Evolutionary conservation across 805 yeast species (phyloP), one percentile per base, ranked within the genome.

Genomic region (Lachancea meyersii): DNA sequence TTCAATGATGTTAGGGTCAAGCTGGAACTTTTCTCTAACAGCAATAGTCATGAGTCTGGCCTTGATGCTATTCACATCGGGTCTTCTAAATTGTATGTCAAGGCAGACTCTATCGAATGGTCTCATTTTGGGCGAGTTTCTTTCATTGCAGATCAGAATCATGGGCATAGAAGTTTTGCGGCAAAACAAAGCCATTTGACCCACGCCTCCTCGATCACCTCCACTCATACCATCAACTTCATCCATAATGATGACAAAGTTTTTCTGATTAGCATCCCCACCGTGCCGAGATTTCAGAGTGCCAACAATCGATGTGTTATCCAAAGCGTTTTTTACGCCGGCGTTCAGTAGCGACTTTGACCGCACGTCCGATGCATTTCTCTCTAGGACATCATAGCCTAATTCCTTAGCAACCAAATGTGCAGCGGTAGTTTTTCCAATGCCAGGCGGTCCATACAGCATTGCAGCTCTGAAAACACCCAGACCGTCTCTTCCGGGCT

Each of bases 181-280:
- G 59, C 97, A 89, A 53, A 86, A 82, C 31, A 82, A 80, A 0
- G 97, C 87, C 63, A 93, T 72, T 47, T 88, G 94, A 19, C 96
- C 97, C 21, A 93, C 96, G 49, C 99, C 99, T 48, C 99, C 99
- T 54, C 93, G 82, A 64, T 93, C 99, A 50, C 99, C 99, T 58
- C 94, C 88, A 31, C 96, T 86, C 97, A 93, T 93, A 53, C 99
- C 99, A 63, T 93, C 99, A 23, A 93, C 97, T 68, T 93, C 99
- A 66, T 93, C 99, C 97, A 93, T 88, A 49, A 93, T 83, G 36
- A 93, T 71, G 43, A 88, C 86, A 53, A 91, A 80, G 47, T 76
- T 80, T 40, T 75, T 72, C 37, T 74, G 70, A 50, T 77, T 74
- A 2, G 41, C 48, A 14, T 56, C 58, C 9, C 51, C 51, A 5